phyloP scores from a whole-genome alignment of 176 grass and related monocot genomes.

The Carex myosuroides region DNA sequence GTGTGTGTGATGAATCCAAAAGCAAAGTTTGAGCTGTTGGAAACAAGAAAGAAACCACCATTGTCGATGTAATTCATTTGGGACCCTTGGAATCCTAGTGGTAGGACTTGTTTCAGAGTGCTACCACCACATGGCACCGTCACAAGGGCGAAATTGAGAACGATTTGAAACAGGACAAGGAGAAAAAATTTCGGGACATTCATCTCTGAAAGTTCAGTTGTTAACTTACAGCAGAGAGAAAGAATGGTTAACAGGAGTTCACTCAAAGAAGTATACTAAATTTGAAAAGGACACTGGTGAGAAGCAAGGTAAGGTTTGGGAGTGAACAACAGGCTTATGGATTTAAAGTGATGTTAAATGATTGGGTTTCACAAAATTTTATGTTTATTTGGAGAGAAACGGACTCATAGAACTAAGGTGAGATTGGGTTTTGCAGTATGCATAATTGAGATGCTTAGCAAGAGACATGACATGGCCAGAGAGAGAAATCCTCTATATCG shows the following conservation, averaged over 20 bases:
- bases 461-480: background rate
- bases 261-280: background rate
- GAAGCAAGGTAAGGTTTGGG: background rate
- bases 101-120: conserved; percentile 37
- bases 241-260: background rate
- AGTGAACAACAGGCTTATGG: background rate
- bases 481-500: background rate
- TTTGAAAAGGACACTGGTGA: background rate
- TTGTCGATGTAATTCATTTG: conserved; percentile 89
- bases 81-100: conserved; percentile 42
- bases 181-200: background rate
- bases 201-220: background rate
- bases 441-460: background rate
- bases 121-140: conserved; percentile 30
- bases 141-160: background rate
- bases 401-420: background rate
- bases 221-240: background rate
- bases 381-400: background rate
- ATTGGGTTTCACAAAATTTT: background rate
- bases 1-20: conserved; percentile 58
- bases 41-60: conserved; percentile 57
- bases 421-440: background rate
- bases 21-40: conserved; percentile 53
- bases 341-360: background rate
- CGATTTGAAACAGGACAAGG: background rate